phyloP scores from a whole-genome alignment of 352 stramenopile species.

The Pseudoperonospora humuli region DNA sequence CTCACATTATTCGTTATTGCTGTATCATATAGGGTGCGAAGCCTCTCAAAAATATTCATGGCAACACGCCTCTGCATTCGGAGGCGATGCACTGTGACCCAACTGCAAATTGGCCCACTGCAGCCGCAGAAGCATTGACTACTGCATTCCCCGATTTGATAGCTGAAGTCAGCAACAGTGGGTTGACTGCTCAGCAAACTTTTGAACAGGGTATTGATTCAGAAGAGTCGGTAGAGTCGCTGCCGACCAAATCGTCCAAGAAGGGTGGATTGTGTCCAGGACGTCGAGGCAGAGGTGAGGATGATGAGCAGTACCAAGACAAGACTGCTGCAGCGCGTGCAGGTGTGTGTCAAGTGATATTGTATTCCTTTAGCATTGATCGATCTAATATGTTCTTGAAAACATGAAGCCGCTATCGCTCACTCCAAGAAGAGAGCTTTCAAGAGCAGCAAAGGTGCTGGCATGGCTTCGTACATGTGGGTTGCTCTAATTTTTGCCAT shows the following conservation, averaged over 20 bases:
- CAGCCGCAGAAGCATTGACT: constrained; percentile 31
- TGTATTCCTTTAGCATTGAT: not conserved
- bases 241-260: constrained; percentile 13
- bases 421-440: constrained; percentile 58
- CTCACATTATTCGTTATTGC: not conserved
- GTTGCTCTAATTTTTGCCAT: constrained; percentile 35
- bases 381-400: constrained; percentile 6
- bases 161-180: constrained; percentile 42
- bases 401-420: constrained; percentile 45
- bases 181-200: constrained; percentile 48
- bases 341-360: constrained; percentile 18
- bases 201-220: constrained; percentile 60
- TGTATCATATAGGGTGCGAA: constrained; percentile 40
- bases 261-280: constrained; percentile 12
- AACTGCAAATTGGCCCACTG: constrained; percentile 43
- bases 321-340: constrained; percentile 46
- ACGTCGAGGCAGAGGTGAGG: constrained; percentile 18
- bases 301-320: constrained; percentile 31
- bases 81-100: constrained; percentile 72
- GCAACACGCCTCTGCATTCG: constrained; percentile 60
- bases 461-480: constrained; percentile 31
- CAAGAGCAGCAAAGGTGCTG: constrained; percentile 28
- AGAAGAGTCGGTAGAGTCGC: constrained; percentile 29
- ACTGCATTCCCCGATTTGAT: constrained; percentile 52
- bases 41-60: constrained; percentile 41